These are phyloP conservation scores for Vitis labrusca DNA, from an alignment of 164 flowering plant species.

Conservation along the genomic window DNA sequence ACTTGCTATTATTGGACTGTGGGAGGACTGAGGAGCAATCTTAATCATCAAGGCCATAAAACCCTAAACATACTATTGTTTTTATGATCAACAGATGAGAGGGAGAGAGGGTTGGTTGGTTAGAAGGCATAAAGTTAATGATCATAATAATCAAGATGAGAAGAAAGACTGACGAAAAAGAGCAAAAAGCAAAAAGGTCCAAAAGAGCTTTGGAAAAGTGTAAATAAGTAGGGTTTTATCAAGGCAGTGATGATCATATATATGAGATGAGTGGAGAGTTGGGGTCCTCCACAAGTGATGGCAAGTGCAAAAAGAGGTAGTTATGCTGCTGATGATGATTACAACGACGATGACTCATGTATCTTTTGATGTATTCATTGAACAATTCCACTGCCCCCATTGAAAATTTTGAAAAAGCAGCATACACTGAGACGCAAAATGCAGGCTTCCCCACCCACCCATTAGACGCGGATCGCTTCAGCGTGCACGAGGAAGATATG, in stretches of 20 bases:
- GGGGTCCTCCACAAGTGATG: conserved; percentile 25
- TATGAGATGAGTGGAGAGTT: conserved; percentile 18
- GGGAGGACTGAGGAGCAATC: too few relatives aligned
- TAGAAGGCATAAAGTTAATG: conserved; percentile 15
- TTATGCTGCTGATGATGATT: conserved; percentile 21
- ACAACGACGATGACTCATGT: conserved; percentile 7
- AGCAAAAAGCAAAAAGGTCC: conserved; percentile 16
- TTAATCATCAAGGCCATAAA: too few relatives aligned
- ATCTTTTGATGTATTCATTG: conserved; percentile 19
- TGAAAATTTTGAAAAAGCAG: neutral
- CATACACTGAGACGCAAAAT: neutral
- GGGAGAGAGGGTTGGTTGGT: too few relatives aligned
- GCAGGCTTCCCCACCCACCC: neutral
- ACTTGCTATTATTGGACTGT: too few relatives aligned
- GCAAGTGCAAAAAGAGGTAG: conserved; percentile 8
- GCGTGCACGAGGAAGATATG: too few relatives aligned
- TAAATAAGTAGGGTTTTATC: conserved; percentile 14
- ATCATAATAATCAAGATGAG: conserved; percentile 13
- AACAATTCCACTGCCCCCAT: conserved; percentile 12
- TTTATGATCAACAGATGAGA: too few relatives aligned
- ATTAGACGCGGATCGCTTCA: too few relatives aligned
- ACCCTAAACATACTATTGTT: too few relatives aligned
- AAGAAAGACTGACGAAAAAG: neutral
- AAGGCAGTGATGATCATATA: conserved; percentile 5
- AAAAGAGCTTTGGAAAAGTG: conserved; percentile 13